These are phyloP conservation scores for Candida morakotiae DNA, from an alignment of 805 yeast species.

Conservation along the genomic window DNA sequence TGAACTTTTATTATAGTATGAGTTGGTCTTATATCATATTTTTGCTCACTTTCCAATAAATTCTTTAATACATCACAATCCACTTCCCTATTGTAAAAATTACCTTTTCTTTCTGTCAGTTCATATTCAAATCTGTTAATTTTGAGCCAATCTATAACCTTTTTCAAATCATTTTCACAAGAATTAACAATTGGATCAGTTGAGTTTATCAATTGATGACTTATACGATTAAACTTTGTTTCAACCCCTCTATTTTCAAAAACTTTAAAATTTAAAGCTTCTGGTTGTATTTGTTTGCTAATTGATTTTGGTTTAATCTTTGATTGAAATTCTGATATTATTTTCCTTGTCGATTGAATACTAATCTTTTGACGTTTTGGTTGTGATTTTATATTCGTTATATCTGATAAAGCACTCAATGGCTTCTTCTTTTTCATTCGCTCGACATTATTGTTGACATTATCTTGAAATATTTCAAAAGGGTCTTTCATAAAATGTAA, in stretches of 20 bases:
- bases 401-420: not conserved
- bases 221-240: constrained; percentile 1
- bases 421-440: constrained; percentile 2
- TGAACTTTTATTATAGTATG: constrained; percentile 3
- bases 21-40: constrained; percentile 2
- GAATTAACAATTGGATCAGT: not conserved
- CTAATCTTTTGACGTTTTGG: constrained; percentile 1
- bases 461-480: constrained; percentile 7
- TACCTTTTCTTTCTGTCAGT: not conserved
- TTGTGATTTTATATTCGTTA: not conserved
- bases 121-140: constrained; percentile 3
- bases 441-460: constrained; percentile 1
- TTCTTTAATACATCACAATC: not conserved
- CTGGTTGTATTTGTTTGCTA: not conserved
- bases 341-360: not conserved
- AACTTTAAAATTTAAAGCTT: constrained; percentile 3
- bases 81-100: not conserved
- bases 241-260: constrained; percentile 7
- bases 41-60: not conserved
- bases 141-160: constrained; percentile 6
- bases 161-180: constrained; percentile 1
- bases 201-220: constrained; percentile 1
- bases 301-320: not conserved
- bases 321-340: constrained; percentile 1
- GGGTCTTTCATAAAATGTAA: constrained; percentile 6